Evolutionary conservation across 2,329 filamentous ascomycete genomes (phyloP), one percentile per base, ranked within the genome.

Genomic region (Fusarium brachygibbosum): DNA sequence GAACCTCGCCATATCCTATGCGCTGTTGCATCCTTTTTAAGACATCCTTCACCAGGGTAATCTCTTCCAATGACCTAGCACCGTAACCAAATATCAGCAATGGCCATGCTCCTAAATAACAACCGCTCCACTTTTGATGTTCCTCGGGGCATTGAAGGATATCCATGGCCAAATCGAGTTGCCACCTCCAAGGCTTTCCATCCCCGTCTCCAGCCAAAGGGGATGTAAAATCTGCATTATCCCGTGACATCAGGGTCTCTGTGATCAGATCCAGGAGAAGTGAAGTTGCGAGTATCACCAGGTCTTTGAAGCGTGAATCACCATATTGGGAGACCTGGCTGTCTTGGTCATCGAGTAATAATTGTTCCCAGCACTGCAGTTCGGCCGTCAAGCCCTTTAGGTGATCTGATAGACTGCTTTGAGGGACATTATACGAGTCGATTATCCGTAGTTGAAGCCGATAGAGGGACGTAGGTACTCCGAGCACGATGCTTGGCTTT

Each of bases 41-140:
- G 10, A 48, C 5, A 1, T 23, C 52, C 41, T 48, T 55, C 4
- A 49, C 52, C 3, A 29, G 6, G 0, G 52, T n/a, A 14, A 55
- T 48, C 7, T 55, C 41, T 4, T 31, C 23, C 2, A 31, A 2
- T 2, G 31, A 16, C 8, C n/a, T 37, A 1, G 52, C 41, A 2
- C 52, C 52, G 5, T 48, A 48, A 2, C 52, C 52, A 7, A 48
- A 23, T 9, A 55, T 31, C 6, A 55, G 13, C n/a, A 55, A n/a
- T 32, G 41, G 52, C 52, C 52, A 55, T 3, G 41, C 38, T 41
- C 38, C 38, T 16, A 41, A 21, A 12, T 34, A 55, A n/a, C 41
- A 55, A 17, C 42, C 3, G 2, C 52, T 48, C 41, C 41, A 55
- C 19, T 37, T 55, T 1, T 55, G 1, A 5, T 48, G 31, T 28